Percentiles rank a stretch among this genome's conserved stretches.
Evolutionary conservation across 2,329 filamentous ascomycete species (phyloP).

Genomic region (Epichloe baconii): DNA sequence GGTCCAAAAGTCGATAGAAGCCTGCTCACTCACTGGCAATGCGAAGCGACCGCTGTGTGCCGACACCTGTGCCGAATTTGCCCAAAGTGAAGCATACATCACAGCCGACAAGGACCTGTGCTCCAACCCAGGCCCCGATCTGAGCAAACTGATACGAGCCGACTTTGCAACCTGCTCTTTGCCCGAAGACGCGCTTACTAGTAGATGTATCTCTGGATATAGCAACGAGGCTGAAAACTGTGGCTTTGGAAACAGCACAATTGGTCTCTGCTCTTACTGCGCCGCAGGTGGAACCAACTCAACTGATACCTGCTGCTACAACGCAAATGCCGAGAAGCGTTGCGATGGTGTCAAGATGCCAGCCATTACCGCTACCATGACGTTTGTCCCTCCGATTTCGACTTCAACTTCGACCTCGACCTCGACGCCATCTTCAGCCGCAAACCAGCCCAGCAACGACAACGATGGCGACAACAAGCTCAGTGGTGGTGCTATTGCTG

Average conservation of each 20-base stretch:
- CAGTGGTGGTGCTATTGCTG: conserved; percentile 80
- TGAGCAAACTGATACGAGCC: conserved; percentile 67
- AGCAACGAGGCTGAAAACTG: conserved; percentile 79
- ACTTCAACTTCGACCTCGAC: conserved; percentile 33
- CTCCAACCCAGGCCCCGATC: conserved; percentile 48
- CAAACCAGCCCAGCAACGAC: conserved; percentile 13
- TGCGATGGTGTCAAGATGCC: conserved; percentile 72
- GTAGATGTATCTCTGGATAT: conserved; percentile 61
- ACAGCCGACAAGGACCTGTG: conserved; percentile 64
- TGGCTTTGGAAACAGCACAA: conserved; percentile 59
- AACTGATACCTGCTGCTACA: conserved; percentile 90
- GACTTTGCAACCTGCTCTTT: conserved; percentile 86
- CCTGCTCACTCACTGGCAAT: conserved; percentile 53
- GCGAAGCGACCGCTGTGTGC: conserved; percentile 71
- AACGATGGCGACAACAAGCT: conserved; percentile 30
- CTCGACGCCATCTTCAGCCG: conserved; percentile 10
- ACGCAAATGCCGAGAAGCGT: conserved; percentile 56
- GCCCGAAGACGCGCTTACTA: conserved; percentile 64
- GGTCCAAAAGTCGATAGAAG: conserved; percentile 69
- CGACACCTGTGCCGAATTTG: conserved; percentile 75
- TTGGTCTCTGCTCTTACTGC: conserved; percentile 82
- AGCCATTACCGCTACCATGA: conserved; percentile 56
- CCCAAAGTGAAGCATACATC: conserved; percentile 78
- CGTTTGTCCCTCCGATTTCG: conserved; percentile 36
- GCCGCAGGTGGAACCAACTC: conserved; percentile 71